phyloP scores from a whole-genome alignment of 208 protist genomes.

The Wallacemonas sp. region DNA sequence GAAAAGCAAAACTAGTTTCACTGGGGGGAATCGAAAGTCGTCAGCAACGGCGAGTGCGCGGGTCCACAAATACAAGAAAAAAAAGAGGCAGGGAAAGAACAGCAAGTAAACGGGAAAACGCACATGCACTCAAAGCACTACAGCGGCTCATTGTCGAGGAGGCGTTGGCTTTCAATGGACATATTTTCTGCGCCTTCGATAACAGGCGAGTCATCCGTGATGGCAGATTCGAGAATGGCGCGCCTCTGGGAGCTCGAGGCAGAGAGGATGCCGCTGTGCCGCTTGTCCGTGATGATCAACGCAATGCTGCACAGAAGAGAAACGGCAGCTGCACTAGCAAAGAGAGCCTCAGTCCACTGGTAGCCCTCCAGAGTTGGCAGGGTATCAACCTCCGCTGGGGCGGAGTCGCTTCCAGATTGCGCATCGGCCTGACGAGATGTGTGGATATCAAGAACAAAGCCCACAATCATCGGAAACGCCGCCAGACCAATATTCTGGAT shows the following conservation, averaged over 20 bases:
- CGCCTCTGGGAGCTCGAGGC: constrained; percentile 32
- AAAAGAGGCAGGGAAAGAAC: neutral
- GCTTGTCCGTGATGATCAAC: constrained; percentile 53
- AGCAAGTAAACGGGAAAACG: too few relatives aligned
- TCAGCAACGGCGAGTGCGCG: neutral
- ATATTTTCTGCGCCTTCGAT: neutral
- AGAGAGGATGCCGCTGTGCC: constrained; percentile 53
- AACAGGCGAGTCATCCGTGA: neutral
- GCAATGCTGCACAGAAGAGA: constrained; percentile 48
- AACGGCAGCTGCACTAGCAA: constrained; percentile 40
- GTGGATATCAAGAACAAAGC: constrained; percentile 65
- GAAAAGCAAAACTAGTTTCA: too few relatives aligned
- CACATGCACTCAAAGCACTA: too few relatives aligned
- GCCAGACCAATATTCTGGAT: constrained; percentile 89
- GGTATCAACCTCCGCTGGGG: neutral
- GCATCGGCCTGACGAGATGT: neutral
- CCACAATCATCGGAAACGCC: constrained; percentile 66
- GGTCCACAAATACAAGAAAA: neutral
- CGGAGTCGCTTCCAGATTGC: neutral
- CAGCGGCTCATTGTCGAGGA: neutral
- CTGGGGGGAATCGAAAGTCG: too few relatives aligned
- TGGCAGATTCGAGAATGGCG: constrained; percentile 36
- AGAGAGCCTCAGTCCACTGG: constrained; percentile 58
- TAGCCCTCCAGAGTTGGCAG: constrained; percentile 67
- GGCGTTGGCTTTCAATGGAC: constrained; percentile 15